Evolutionary conservation across 1,284 basidiomycete genomes (phyloP), one percentile per base, ranked within the genome.

Genomic region (Clitocybe nebularis): DNA sequence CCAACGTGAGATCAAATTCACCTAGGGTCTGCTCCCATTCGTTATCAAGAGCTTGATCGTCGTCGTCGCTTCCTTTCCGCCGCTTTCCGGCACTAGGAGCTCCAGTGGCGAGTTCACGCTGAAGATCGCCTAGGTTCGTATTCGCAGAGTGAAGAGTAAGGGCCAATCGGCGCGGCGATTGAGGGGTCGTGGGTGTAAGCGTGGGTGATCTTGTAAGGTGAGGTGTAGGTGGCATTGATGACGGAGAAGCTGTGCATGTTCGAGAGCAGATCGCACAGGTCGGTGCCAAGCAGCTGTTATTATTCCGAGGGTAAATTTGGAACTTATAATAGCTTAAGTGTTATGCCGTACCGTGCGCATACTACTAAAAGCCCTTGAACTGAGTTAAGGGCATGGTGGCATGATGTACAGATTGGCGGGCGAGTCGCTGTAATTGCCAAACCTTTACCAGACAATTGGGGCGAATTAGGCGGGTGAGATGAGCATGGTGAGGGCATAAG

Each of bases 181-280:
- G 48, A 10, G 45, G 43, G 9, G 53, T 50, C 9, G 53, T 48
- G 3, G 47, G 51, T 6, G 46, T 49, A 1, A 61, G 55, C 0
- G 60, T 56, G 9, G 62, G 53, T 0, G 63, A 62, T 44, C 59
- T 60, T 23, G 63, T 61, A 39, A 65, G 54, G 40, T 52, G 57
- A 5, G 63, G 61, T 9, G 64, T 66, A 0, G 62, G 60, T 25
- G 64, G 63, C 34, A 56, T 52, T 6, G 60, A 64, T 10, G 56
- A 48, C 4, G 45, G 50, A 39, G 44, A 52, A 16, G 58, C 53
- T 7, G 55, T 60, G 44, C 64, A 67, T 26, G 57, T 63, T 21
- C 64, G 56, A 16, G 64, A 58, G 42, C 64, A 67, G 16, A 67
- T 54, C 0, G 58, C 43, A 40, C 64, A 66, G 3, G 58, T 61